phyloP scores from a whole-genome alignment of 495 filamentous ascomycete species.

The Tuber indicum region DNA sequence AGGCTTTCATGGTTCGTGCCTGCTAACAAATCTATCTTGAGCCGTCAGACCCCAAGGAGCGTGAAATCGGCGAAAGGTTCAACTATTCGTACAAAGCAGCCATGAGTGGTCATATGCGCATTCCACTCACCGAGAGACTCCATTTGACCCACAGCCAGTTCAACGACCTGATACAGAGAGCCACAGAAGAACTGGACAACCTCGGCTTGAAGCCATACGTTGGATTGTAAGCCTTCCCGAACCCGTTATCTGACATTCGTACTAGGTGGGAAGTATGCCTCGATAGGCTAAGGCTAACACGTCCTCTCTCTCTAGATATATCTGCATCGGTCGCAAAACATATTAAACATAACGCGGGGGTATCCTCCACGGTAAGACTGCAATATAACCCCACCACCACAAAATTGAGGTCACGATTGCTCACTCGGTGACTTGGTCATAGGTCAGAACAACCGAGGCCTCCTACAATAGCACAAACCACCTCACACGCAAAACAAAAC shows the following conservation, averaged over 20 bases:
- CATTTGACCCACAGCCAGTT: slow-evolving; percentile 60
- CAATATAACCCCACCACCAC: not conserved
- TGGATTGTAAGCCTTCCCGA: slow-evolving; percentile 24
- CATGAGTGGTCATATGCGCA: slow-evolving; percentile 21
- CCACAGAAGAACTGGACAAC: slow-evolving; percentile 61
- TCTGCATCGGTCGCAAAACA: slow-evolving; percentile 52
- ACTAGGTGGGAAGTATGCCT: slow-evolving; percentile 21
- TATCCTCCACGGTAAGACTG: not conserved
- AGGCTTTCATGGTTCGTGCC: not conserved
- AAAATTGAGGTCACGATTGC: not conserved
- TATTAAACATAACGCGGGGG: slow-evolving; percentile 18
- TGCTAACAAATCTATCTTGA: slow-evolving; percentile 15
- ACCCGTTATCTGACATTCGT: slow-evolving; percentile 6
- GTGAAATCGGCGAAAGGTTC: slow-evolving; percentile 31
- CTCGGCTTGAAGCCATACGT: slow-evolving; percentile 54
- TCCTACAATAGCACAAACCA: not conserved
- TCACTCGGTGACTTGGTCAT: not conserved
- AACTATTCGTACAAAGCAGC: slow-evolving; percentile 16
- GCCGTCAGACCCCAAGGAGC: slow-evolving; percentile 19
- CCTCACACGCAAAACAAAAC: not conserved
- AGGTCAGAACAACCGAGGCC: not conserved
- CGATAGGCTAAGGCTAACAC: slow-evolving; percentile 10
- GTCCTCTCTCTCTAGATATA: slow-evolving; percentile 46
- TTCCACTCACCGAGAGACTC: slow-evolving; percentile 48
- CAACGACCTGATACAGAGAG: slow-evolving; percentile 58